These are phyloP conservation scores for Chaetomiaceae sp. DNA, from an alignment of 2,329 filamentous ascomycete species.

Conservation along the genomic window DNA sequence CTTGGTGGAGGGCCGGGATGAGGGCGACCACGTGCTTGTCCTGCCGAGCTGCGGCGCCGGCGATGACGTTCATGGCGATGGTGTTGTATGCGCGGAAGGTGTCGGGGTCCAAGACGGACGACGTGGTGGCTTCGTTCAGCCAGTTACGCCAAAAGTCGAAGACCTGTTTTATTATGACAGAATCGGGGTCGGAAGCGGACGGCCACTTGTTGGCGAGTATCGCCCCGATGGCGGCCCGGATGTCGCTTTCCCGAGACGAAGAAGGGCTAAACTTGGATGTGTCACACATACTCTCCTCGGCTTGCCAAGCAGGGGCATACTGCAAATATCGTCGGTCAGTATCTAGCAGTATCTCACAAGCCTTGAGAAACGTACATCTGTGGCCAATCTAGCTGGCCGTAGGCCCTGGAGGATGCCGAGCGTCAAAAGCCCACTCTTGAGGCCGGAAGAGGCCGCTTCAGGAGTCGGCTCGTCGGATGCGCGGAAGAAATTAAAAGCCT, in stretches of 20 bases:
- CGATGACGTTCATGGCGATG: constrained; percentile 27
- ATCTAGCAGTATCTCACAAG: too few relatives aligned
- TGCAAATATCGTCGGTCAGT: constrained; percentile 8
- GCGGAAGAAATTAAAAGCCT: constrained; percentile 28
- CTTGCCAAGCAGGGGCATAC: constrained; percentile 24
- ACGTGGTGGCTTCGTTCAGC: constrained; percentile 15
- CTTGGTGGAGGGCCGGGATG: constrained; percentile 28
- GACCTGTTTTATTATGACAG: constrained; percentile 14
- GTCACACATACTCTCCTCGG: constrained; percentile 22
- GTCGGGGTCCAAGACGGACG: constrained; percentile 2
- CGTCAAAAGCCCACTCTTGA: constrained; percentile 17
- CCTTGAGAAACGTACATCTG: constrained; percentile 25
- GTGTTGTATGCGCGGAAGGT: constrained; percentile 19
- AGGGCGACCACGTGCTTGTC: constrained; percentile 33
- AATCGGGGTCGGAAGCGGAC: constrained; percentile 19
- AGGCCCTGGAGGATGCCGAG: constrained; percentile 30
- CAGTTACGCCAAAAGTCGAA: constrained; percentile 23
- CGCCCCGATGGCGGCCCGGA: constrained; percentile 34
- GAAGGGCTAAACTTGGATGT: constrained; percentile 5
- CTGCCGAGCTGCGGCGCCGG: constrained; percentile 31
- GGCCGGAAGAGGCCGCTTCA: neutral
- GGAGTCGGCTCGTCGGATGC: neutral
- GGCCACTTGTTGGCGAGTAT: constrained; percentile 41
- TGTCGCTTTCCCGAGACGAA: constrained; percentile 19
- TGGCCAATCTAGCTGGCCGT: constrained; percentile 25